Evolutionary conservation across 306 rosid species (phyloP).

Genomic region (Fragaria nilgerrensis): DNA sequence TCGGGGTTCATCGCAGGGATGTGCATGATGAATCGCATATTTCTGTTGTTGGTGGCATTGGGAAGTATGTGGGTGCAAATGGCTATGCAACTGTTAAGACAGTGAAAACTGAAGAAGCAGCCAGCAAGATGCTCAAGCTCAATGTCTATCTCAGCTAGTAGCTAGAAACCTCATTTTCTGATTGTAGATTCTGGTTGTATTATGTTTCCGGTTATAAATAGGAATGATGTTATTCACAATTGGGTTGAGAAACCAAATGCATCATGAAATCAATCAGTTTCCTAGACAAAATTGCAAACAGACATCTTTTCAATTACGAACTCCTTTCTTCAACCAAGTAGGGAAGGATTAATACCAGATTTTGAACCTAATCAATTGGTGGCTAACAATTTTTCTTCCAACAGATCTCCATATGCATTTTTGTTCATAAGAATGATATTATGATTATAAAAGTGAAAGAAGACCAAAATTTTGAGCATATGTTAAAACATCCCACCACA

Average conservation of each 20-base stretch:
- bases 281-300: neutral
- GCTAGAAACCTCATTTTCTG: neutral
- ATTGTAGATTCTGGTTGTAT: neutral
- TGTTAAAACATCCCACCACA: neutral
- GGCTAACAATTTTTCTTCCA: neutral
- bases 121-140: slow-evolving; percentile 42
- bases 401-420: neutral
- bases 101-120: slow-evolving; percentile 34
- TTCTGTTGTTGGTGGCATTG: slow-evolving; percentile 76
- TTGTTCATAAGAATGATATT: neutral
- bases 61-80: slow-evolving; percentile 67
- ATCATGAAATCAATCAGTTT: neutral
- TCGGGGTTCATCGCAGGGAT: slow-evolving; percentile 55
- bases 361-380: too few species aligned
- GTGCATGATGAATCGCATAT: slow-evolving; percentile 65
- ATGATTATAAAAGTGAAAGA: neutral
- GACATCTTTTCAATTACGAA: neutral
- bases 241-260: neutral
- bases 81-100: slow-evolving; percentile 75
- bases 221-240: neutral
- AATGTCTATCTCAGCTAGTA: slow-evolving; percentile 61
- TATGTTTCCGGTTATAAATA: neutral
- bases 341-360: too few species aligned
- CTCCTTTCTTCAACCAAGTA: neutral
- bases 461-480: neutral